phyloP scores from a whole-genome alignment of 225 moss, liverwort and hornwort species.

The Rhytidiadelphus loreus region DNA sequence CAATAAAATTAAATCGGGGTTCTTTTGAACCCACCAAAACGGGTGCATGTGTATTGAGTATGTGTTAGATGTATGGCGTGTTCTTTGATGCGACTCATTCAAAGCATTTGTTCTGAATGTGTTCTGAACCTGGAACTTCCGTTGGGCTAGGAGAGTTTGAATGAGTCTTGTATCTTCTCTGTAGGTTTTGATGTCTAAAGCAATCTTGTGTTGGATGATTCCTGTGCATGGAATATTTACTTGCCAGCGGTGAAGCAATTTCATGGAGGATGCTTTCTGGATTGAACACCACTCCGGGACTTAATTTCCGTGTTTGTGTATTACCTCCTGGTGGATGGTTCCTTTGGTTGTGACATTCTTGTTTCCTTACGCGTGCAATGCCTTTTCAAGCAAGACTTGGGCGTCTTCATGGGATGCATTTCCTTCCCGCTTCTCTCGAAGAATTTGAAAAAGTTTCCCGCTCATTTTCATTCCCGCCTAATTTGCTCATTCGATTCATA shows the following conservation, averaged over 20 bases:
- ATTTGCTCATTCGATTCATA: no score
- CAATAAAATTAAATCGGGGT: slow-evolving; percentile 18
- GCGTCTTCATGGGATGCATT: neutral
- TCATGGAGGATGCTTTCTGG: no score
- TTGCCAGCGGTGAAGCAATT: neutral
- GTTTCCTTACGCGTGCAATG: neutral
- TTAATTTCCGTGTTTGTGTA: no score
- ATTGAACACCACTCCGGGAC: no score
- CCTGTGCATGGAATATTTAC: neutral
- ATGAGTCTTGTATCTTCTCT: neutral
- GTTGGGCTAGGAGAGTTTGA: neutral
- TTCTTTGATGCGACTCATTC: neutral
- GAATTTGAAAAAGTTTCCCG: neutral
- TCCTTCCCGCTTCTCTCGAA: neutral
- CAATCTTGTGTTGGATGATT: neutral
- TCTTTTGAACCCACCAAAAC: slow-evolving; percentile 42
- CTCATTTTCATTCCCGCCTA: neutral
- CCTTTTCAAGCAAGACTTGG: no score
- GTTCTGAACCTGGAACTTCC: no score
- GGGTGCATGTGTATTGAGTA: neutral
- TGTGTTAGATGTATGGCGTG: no score
- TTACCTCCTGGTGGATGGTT: no score
- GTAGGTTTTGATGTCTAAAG: no score
- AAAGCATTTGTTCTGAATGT: no score
- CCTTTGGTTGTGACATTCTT: neutral